Evolutionary conservation across 2,329 filamentous ascomycete genomes (phyloP), one percentile per base, ranked within the genome.

Genomic region (Aspergillus novoparasiticus): DNA sequence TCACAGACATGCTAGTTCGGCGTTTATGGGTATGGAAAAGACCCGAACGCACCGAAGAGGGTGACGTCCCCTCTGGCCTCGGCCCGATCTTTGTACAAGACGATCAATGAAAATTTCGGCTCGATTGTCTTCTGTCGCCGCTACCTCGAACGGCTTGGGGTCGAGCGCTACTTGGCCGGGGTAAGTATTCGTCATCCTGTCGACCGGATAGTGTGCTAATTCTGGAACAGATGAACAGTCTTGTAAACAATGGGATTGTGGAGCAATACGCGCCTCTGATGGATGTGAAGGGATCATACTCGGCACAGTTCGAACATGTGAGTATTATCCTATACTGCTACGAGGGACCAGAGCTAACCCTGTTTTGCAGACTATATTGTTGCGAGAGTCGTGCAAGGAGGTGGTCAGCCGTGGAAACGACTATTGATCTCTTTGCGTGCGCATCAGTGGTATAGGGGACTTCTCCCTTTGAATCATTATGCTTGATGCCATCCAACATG

Each of bases 301-400:
- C 85, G 6, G 87, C 87, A 11, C 88, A 90, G 68, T 89, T 86
- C 71, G 87, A 90, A 76, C 88, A 86, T 74, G 79, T 82, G 71
- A 61, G 76, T 71, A 50, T 8, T n/a, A 51, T 28, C 23, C 14
- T 9, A 16, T 48, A 28, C 12, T 28, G 45, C 21, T 8, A 14
- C 2, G 23, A 9, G 12, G 45, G 4, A 6, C 12, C 19, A 21
- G 53, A 26, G 48, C 58, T 69, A 50, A 68, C 45, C 16, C 11
- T 48, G 12, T 6, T 16, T 21, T 59, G 66, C 64, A 85, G 83
- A 85, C 84, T 0, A 77, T 85, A 55, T 61, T 85, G 36, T 72
- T 85, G 30, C 76, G 80, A 76, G 78, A 57, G 74, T 75, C 30
- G 68, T 51, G 71, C 46, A 86, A 86, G 67, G 84, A 86, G 68